These are phyloP conservation scores for Colletotrichum magnum DNA, from an alignment of 2,329 filamentous ascomycete species.

Conservation along the genomic window DNA sequence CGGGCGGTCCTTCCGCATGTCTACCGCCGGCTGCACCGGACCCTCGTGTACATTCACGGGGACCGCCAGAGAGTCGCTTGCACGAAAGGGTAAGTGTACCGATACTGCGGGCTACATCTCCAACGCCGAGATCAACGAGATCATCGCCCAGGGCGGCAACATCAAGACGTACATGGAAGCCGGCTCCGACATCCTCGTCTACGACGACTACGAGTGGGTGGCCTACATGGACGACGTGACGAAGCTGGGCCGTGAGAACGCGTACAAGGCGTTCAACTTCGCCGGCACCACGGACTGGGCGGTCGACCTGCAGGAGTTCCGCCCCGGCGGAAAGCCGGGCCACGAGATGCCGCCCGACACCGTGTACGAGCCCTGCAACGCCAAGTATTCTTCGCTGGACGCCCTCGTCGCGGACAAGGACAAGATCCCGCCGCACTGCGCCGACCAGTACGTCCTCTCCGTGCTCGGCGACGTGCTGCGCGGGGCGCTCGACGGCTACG, in stretches of 20 bases:
- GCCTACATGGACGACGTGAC: conserved; percentile 47
- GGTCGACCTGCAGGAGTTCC: conserved; percentile 17
- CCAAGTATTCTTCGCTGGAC: too few relatives aligned
- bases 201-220: conserved; percentile 43
- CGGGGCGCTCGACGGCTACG: conserved; percentile 30
- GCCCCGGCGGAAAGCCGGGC: not conserved
- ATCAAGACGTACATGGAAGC: not conserved
- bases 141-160: conserved; percentile 30
- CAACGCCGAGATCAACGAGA: conserved; percentile 48
- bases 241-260: conserved; percentile 42
- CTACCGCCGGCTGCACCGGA: conserved; percentile 46
- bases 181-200: conserved; percentile 44
- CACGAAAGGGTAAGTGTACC: conserved; percentile 44
- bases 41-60: conserved; percentile 39
- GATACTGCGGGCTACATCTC: conserved; percentile 45
- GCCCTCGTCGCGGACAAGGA: not conserved
- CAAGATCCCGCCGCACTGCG: conserved; percentile 18
- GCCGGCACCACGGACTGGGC: conserved; percentile 50
- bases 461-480: conserved; percentile 21
- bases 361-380: not conserved
- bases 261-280: conserved; percentile 44
- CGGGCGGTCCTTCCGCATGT: too few relatives aligned
- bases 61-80: too few relatives aligned
- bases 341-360: not conserved
- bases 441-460: conserved; percentile 22